Conservation (phyloP, 2,329 filamentous ascomycete species). For the Pseudocercospora musae region DNA sequence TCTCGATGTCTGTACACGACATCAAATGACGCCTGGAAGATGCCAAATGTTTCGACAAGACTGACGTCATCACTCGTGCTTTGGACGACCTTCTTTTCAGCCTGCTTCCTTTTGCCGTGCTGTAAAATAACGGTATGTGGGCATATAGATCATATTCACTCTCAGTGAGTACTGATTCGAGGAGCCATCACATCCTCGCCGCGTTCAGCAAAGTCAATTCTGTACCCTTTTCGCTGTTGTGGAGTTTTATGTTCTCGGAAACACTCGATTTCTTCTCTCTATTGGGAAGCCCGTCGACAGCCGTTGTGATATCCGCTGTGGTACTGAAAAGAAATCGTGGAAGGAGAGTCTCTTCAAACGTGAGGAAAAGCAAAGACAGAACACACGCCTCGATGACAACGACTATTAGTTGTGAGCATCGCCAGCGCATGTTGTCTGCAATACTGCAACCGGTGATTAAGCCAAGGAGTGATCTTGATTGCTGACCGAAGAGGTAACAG, state of each 20-base stretch:
- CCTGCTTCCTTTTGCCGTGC: not conserved
- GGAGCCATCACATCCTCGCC: not conserved
- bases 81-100: not conserved
- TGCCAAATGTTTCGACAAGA: not conserved
- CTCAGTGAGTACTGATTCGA: not conserved
- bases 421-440: slow-evolving; percentile 37
- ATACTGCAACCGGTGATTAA: slow-evolving; percentile 40
- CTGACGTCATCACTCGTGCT: not conserved
- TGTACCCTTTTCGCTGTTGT: not conserved
- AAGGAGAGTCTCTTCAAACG: not conserved
- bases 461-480: slow-evolving; percentile 40
- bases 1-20: not conserved
- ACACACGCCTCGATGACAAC: not conserved
- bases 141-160: not conserved
- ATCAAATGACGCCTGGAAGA: not conserved
- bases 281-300: not conserved
- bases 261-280: not conserved
- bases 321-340: not conserved
- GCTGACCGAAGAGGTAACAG: slow-evolving; percentile 39
- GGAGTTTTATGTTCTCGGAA: not conserved
- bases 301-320: not conserved
- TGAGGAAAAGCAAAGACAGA: not conserved
- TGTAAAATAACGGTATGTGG: not conserved
- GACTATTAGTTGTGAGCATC: slow-evolving; percentile 25
- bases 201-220: not conserved